Evolutionary conservation across 495 filamentous ascomycete species (phyloP).

Genomic region (Penicillium maclennaniae): DNA sequence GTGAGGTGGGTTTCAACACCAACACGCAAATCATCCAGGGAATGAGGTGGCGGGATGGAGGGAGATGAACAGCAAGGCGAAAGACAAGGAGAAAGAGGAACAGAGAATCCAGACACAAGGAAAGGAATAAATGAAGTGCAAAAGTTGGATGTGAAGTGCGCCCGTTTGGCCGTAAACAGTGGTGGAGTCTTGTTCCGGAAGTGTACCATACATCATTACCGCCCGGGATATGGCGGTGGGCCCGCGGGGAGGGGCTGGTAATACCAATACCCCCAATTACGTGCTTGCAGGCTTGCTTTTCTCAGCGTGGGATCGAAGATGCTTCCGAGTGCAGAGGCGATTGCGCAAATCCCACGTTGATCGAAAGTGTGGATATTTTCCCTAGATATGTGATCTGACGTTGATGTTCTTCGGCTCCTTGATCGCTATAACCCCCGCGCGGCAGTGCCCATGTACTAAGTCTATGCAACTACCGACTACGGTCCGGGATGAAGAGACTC

Average conservation of each 20-base stretch:
- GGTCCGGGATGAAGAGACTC: not conserved
- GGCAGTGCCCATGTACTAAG: not conserved
- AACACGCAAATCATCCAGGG: not conserved
- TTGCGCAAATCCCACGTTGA: slow-evolving; percentile 11
- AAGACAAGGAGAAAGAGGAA: slow-evolving; percentile 5
- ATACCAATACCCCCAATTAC: slow-evolving; percentile 21
- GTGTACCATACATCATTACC: slow-evolving; percentile 13
- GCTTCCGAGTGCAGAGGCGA: slow-evolving; percentile 26
- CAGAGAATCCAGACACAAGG: slow-evolving; percentile 3
- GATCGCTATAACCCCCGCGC: no score
- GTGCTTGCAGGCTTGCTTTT: not conserved
- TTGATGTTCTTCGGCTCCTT: not conserved
- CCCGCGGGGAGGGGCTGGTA: slow-evolving; percentile 2
- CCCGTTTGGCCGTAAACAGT: slow-evolving; percentile 29
- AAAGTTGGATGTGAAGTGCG: slow-evolving; percentile 8
- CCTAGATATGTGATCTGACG: not conserved
- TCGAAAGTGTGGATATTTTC: not conserved
- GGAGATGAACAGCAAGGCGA: not conserved
- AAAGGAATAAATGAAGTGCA: slow-evolving; percentile 6
- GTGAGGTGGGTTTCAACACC: slow-evolving; percentile 3
- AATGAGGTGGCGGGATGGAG: not conserved
- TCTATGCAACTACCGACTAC: not conserved
- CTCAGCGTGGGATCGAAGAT: slow-evolving; percentile 25
- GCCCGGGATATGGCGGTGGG: not conserved
- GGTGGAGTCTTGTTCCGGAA: slow-evolving; percentile 19